These are phyloP conservation scores for Eimeria tenella DNA, from an alignment of 169 alveolate genomes.

Conservation along the genomic window DNA sequence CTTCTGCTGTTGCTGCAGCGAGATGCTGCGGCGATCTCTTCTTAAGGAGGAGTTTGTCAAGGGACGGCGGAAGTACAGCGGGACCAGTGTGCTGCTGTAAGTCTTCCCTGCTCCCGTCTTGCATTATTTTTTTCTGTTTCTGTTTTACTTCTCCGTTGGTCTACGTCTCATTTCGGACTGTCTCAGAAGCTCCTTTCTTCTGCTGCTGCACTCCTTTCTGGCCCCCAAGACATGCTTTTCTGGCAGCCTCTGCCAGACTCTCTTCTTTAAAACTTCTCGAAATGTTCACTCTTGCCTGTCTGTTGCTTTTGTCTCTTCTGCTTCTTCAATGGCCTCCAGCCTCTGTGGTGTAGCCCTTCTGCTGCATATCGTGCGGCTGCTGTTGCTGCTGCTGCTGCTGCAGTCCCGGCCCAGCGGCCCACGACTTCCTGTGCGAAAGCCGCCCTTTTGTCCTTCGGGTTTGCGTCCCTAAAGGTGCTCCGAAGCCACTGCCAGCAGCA, in stretches of 20 bases:
- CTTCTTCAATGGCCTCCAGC: not conserved
- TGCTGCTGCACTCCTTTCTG: not conserved
- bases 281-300: not conserved
- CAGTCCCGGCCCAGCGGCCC: constrained; percentile 48
- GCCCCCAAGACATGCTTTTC: not conserved
- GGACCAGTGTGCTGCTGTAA: not conserved
- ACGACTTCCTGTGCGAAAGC: constrained; percentile 35
- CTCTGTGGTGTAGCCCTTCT: not conserved
- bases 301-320: not conserved
- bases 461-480: not conserved
- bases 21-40: constrained; percentile 26
- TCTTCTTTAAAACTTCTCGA: not conserved
- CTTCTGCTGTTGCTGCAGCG: constrained; percentile 54
- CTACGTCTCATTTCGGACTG: not conserved
- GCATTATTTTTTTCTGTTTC: not conserved
- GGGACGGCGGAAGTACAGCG: constrained; percentile 21
- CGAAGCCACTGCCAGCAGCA: constrained; percentile 2
- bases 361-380: not conserved
- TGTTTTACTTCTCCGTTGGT: not conserved
- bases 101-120: not conserved
- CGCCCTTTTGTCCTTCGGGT: constrained; percentile 20
- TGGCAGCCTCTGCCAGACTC: not conserved
- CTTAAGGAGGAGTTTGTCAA: constrained; percentile 17
- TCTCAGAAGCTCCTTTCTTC: not conserved
- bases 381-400: constrained; percentile 32